Evolutionary conservation across 345 rosid species (phyloP).

Genomic region (Jatropha curcas): DNA sequence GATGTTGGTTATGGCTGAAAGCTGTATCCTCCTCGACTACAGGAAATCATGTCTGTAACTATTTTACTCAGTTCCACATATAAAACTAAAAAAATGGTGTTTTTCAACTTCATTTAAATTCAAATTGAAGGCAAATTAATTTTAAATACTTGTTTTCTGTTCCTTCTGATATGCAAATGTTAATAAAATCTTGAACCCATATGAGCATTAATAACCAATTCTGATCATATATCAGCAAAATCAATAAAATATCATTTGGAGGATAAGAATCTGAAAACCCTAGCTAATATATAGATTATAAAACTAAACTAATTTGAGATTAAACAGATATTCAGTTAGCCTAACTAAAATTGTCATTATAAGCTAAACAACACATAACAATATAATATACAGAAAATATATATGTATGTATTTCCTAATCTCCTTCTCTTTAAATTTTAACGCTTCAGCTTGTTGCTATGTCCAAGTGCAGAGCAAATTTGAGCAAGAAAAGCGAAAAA

Average conservation of each 20-base stretch:
- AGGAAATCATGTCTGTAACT: conserved; percentile 2
- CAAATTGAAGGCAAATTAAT: too few relatives aligned
- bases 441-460: not conserved
- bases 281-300: too few relatives aligned
- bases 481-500: conserved; percentile 45
- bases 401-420: not conserved
- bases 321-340: not conserved
- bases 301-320: too few relatives aligned
- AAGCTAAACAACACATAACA: not conserved
- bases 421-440: not conserved
- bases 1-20: not conserved
- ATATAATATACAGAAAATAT: not conserved
- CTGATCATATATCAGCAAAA: too few relatives aligned
- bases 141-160: too few relatives aligned
- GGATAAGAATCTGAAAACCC: not conserved
- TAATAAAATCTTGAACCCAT: not conserved
- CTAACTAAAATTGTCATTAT: not conserved
- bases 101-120: too few relatives aligned
- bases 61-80: not conserved
- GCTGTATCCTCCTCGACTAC: conserved; percentile 2
- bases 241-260: not conserved
- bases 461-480: conserved; percentile 45
- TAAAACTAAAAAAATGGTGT: not conserved
- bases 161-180: not conserved
- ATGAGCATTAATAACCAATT: too few relatives aligned